phyloP scores from a whole-genome alignment of 352 stramenopile genomes.

The Globisporangium irregulare region DNA sequence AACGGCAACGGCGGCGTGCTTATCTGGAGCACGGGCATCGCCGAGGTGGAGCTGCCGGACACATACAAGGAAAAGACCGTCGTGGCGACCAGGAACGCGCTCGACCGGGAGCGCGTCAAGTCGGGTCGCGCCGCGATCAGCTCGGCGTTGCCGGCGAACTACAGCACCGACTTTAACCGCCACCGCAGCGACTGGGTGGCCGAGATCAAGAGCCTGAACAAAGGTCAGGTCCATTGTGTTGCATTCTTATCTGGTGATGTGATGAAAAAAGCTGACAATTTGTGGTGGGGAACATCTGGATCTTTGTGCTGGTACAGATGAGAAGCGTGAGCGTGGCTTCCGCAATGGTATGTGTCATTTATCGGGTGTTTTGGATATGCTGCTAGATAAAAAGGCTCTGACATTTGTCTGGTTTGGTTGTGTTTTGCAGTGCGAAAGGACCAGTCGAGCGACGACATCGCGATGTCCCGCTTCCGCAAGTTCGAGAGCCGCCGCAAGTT shows the following conservation, averaged over 20 bases:
- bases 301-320: constrained; percentile 38
- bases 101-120: constrained; percentile 30
- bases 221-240: constrained; percentile 30
- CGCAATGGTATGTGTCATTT: constrained; percentile 33
- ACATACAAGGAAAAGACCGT: constrained; percentile 51
- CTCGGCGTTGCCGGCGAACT: constrained; percentile 66
- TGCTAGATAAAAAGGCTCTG: not conserved
- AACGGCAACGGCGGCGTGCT: constrained; percentile 61
- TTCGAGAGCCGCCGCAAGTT: constrained; percentile 55
- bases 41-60: constrained; percentile 69
- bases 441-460: constrained; percentile 58
- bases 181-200: constrained; percentile 63
- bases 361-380: not conserved
- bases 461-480: constrained; percentile 71
- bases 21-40: constrained; percentile 75
- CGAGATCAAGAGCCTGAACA: constrained; percentile 64
- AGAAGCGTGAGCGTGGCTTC: constrained; percentile 68
- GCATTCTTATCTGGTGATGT: not conserved
- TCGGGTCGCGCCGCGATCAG: constrained; percentile 21
- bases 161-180: constrained; percentile 76
- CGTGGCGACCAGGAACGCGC: constrained; percentile 43
- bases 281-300: not conserved
- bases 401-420: not conserved
- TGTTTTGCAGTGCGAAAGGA: constrained; percentile 44
- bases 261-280: not conserved